Percentiles rank a stretch among this genome's conserved stretches.
phyloP scores from a whole-genome alignment of 495 filamentous ascomycete species.

The Amphirosellinia nigrospora region DNA sequence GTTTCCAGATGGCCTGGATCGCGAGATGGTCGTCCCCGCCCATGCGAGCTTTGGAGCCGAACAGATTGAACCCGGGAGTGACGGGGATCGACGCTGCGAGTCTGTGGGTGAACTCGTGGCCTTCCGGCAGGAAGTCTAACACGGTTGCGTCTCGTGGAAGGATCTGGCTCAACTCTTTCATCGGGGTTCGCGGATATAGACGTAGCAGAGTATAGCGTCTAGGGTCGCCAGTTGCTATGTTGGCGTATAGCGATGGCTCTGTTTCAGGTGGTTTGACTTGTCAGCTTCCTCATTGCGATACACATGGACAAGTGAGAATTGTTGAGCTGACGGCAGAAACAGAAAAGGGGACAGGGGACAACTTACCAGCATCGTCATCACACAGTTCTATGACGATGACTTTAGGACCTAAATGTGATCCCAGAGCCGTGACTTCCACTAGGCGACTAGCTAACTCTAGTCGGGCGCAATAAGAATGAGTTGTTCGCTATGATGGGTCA shows the following conservation, averaged over 20 bases:
- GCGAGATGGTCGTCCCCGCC: neutral
- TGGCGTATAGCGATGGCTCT: slow-evolving; percentile 7
- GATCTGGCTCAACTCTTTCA: slow-evolving; percentile 36
- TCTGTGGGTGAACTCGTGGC: slow-evolving; percentile 32
- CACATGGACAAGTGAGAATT: neutral
- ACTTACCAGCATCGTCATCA: slow-evolving; percentile 7
- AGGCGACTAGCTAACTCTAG: slow-evolving; percentile 36
- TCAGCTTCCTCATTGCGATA: neutral
- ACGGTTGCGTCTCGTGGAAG: slow-evolving; percentile 36
- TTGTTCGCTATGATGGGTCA: slow-evolving; percentile 17
- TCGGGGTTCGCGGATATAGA: slow-evolving; percentile 35
- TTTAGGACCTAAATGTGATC: neutral
- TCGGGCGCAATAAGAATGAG: slow-evolving; percentile 47
- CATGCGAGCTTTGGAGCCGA: neutral
- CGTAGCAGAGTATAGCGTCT: slow-evolving; percentile 4
- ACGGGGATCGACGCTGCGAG: slow-evolving; percentile 40
- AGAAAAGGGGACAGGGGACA: neutral
- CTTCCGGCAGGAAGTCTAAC: slow-evolving; percentile 39
- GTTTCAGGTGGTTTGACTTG: neutral
- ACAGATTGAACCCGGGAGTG: slow-evolving; percentile 20
- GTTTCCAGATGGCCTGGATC: slow-evolving; percentile 30
- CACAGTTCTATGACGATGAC: slow-evolving; percentile 8
- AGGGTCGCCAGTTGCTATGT: neutral
- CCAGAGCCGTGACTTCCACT: slow-evolving; percentile 28
- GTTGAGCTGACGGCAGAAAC: neutral